Evolutionary conservation across 2,329 filamentous ascomycete genomes (phyloP).

Genomic region (Pestalotiopsis sp.): DNA sequence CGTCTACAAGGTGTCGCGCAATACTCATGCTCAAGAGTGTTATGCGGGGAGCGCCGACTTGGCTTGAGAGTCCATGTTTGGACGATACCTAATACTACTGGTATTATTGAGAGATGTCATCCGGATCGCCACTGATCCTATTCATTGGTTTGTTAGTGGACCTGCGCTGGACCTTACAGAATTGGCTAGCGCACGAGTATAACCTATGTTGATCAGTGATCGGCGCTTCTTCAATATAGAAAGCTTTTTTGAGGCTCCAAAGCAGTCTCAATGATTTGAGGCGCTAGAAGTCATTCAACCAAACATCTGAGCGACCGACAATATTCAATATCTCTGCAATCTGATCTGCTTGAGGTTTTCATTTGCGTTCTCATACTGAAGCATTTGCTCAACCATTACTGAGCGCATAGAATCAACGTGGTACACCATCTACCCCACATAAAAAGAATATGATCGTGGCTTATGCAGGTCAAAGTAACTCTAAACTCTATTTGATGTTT

Average conservation of each 20-base stretch:
- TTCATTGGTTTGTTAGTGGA: no score
- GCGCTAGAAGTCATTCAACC: no score
- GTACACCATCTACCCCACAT: background rate
- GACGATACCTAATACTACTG: background rate
- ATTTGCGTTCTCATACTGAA: background rate
- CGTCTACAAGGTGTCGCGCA: background rate
- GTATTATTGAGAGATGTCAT: background rate
- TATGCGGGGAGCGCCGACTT: background rate
- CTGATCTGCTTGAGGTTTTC: no score
- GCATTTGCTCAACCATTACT: background rate
- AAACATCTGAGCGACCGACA: no score
- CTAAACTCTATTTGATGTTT: background rate
- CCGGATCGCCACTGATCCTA: background rate
- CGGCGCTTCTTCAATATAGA: background rate
- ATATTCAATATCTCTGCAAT: no score
- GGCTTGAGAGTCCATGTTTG: no score
- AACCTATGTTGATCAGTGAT: background rate
- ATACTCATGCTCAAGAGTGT: background rate
- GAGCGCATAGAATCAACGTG: background rate
- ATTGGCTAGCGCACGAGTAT: constrained; percentile 3
- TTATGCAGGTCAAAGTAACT: background rate
- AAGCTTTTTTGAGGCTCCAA: background rate
- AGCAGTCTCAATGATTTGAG: no score
- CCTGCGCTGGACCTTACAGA: background rate
- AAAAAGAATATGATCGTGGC: background rate